Evolutionary conservation across 345 rosid species (phyloP).

Genomic region (Gossypium longicalyx): DNA sequence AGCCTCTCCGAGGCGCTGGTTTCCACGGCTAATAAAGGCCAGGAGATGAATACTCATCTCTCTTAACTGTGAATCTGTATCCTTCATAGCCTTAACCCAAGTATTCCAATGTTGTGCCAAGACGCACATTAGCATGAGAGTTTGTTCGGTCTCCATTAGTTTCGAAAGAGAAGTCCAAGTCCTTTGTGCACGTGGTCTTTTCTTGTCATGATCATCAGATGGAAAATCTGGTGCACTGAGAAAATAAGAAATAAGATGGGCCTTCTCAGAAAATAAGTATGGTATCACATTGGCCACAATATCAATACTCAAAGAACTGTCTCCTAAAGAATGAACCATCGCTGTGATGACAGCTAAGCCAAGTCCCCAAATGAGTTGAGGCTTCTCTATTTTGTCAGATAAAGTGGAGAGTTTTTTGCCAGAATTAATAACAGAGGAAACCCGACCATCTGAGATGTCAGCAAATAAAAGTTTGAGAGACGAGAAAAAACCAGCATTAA

Average conservation of each 20-base stretch:
- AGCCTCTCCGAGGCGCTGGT: slow-evolving; percentile 56
- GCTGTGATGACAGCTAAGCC: slow-evolving; percentile 80
- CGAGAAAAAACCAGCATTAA: slow-evolving; percentile 58
- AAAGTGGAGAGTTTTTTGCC: slow-evolving; percentile 28
- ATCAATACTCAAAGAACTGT: slow-evolving; percentile 37
- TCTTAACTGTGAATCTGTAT: slow-evolving; percentile 65
- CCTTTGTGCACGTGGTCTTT: slow-evolving; percentile 56
- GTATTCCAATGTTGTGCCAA: slow-evolving; percentile 63
- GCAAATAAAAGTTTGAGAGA: slow-evolving; percentile 60
- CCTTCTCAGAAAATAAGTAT: slow-evolving; percentile 70
- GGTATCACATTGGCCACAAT: slow-evolving; percentile 58
- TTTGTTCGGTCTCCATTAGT: slow-evolving; percentile 81
- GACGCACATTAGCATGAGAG: slow-evolving; percentile 72
- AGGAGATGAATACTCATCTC: slow-evolving; percentile 79
- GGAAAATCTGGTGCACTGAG: slow-evolving; percentile 69
- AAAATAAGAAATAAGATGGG: slow-evolving; percentile 53
- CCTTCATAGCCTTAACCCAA: slow-evolving; percentile 72
- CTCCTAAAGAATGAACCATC: slow-evolving; percentile 66
- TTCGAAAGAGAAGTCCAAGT: slow-evolving; percentile 56
- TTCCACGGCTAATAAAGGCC: slow-evolving; percentile 81
- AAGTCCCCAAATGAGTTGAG: slow-evolving; percentile 70
- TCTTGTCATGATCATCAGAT: slow-evolving; percentile 59
- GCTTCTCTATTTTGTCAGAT: slow-evolving; percentile 46
- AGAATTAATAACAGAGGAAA: slow-evolving; percentile 31
- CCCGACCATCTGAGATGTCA: slow-evolving; percentile 39